Conservation (phyloP, 352 stramenopile genomes). For the Globisporangium yorkense region DNA sequence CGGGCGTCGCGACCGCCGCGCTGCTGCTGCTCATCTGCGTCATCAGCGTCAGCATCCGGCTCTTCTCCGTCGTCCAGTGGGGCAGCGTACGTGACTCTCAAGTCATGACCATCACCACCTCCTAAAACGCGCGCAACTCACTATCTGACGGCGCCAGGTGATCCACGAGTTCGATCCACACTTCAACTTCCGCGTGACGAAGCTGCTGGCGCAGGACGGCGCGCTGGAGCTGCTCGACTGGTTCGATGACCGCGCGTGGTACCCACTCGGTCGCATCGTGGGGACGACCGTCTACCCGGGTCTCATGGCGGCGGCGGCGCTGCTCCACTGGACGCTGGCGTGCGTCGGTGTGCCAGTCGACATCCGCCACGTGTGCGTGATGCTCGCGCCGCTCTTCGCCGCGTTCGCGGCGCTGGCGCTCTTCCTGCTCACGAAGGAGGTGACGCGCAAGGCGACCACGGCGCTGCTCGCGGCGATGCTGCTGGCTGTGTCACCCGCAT, state of each 20-base stretch:
- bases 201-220: slow-evolving; percentile 91
- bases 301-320: slow-evolving; percentile 82
- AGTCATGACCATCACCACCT: not conserved
- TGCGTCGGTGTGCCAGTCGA: slow-evolving; percentile 51
- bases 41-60: slow-evolving; percentile 86
- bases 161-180: slow-evolving; percentile 95
- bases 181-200: slow-evolving; percentile 99
- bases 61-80: slow-evolving; percentile 90
- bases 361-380: slow-evolving; percentile 88
- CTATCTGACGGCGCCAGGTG: slow-evolving; percentile 28
- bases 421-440: slow-evolving; percentile 85
- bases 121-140: not conserved
- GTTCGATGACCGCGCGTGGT: slow-evolving; percentile 97
- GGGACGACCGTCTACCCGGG: slow-evolving; percentile 92
- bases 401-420: slow-evolving; percentile 78
- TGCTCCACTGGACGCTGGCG: slow-evolving; percentile 74
- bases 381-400: slow-evolving; percentile 87
- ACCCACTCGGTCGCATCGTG: slow-evolving; percentile 89
- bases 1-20: slow-evolving; percentile 22
- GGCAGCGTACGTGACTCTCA: slow-evolving; percentile 55
- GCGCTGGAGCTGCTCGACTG: slow-evolving; percentile 94
- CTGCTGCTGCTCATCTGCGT: slow-evolving; percentile 82
- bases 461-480: slow-evolving; percentile 89
- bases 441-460: slow-evolving; percentile 58
- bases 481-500: slow-evolving; percentile 94